phyloP scores from a whole-genome alignment of 1,284 basidiomycete species.

The Cutaneotrichosporon dermatis region DNA sequence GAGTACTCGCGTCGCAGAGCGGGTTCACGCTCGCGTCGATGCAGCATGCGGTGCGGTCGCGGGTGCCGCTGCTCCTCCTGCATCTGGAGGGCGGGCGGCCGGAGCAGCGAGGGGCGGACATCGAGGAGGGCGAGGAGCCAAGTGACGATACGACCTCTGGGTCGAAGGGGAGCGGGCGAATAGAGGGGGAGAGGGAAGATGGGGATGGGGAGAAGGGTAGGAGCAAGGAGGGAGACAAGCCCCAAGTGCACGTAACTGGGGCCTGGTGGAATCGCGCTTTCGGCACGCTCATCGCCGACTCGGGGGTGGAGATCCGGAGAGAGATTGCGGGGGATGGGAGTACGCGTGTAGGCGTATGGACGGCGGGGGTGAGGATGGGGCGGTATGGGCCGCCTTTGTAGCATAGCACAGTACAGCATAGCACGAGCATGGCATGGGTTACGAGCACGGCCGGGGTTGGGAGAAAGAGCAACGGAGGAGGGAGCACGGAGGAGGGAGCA shows the following conservation, averaged over 20 bases:
- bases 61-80: constrained; percentile 68
- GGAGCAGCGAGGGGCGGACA: background rate
- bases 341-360: constrained; percentile 14
- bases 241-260: background rate
- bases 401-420: background rate
- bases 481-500: too few relatives aligned
- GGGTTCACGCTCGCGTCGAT: constrained; percentile 66
- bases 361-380: constrained; percentile 12
- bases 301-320: constrained; percentile 10
- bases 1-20: constrained; percentile 69
- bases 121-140: background rate
- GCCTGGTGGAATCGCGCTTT: constrained; percentile 18
- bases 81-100: constrained; percentile 54
- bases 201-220: too few relatives aligned
- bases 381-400: constrained; percentile 8
- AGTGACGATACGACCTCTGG: background rate
- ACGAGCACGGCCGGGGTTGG: too few relatives aligned
- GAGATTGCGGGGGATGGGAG: constrained; percentile 2
- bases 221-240: background rate
- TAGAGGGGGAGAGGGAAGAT: too few relatives aligned
- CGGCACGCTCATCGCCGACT: background rate
- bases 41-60: constrained; percentile 63
- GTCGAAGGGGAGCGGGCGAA: too few relatives aligned
- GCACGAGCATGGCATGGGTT: too few relatives aligned
- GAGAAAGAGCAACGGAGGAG: too few relatives aligned